These are phyloP conservation scores for Xylariaceae sp. DNA, from an alignment of 2,329 filamentous ascomycete genomes.

Conservation along the genomic window DNA sequence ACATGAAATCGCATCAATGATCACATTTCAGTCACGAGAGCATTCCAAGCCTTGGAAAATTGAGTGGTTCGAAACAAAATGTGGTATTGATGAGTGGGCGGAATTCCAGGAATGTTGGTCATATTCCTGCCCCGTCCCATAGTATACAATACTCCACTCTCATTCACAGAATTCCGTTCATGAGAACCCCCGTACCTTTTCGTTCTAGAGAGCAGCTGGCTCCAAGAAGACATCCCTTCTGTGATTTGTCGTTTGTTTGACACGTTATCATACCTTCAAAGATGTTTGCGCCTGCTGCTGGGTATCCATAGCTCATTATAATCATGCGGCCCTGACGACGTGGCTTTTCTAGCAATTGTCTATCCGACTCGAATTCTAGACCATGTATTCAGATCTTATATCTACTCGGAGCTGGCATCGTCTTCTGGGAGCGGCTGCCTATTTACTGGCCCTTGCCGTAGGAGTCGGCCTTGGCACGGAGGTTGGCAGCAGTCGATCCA, in stretches of 20 bases:
- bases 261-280: slow-evolving; percentile 6
- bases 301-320: slow-evolving; percentile 8
- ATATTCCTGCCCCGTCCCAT: slow-evolving; percentile 9
- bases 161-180: slow-evolving; percentile 3
- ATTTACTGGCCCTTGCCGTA: slow-evolving; percentile 65
- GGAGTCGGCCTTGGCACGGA: slow-evolving; percentile 82
- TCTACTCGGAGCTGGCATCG: slow-evolving; percentile 15
- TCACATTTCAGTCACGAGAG: too few relatives aligned
- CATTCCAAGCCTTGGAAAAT: too few relatives aligned
- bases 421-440: slow-evolving; percentile 9
- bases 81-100: neutral
- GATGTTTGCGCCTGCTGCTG: neutral
- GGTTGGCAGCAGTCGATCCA: slow-evolving; percentile 76
- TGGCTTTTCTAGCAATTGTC: slow-evolving; percentile 12
- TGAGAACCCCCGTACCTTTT: neutral
- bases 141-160: slow-evolving; percentile 4
- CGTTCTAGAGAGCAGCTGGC: neutral
- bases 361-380: slow-evolving; percentile 18
- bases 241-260: neutral
- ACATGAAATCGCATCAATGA: too few relatives aligned
- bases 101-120: slow-evolving; percentile 7
- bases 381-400: slow-evolving; percentile 14
- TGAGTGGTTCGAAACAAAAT: too few relatives aligned
- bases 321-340: slow-evolving; percentile 9
- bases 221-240: slow-evolving; percentile 1